phyloP scores from a whole-genome alignment of 179 eudicot genomes.

The Spinacia oleracea region DNA sequence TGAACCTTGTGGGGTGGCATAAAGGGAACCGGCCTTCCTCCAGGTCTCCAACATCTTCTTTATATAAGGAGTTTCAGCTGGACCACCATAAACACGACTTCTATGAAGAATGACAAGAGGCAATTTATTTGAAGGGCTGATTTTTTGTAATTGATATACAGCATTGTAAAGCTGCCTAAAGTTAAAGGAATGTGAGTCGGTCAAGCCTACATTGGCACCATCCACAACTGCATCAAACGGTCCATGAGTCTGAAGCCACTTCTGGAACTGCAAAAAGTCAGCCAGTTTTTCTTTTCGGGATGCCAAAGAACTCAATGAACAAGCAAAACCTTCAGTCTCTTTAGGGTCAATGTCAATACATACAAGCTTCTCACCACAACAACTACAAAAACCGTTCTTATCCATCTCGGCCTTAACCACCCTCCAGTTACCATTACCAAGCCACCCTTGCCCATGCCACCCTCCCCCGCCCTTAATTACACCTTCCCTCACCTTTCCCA shows the following conservation, averaged over 20 bases:
- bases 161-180: slow-evolving; percentile 60
- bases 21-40: slow-evolving; percentile 70
- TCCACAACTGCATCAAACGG: slow-evolving; percentile 96
- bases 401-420: slow-evolving; percentile 65
- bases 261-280: slow-evolving; percentile 69
- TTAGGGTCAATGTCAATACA: slow-evolving; percentile 90
- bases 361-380: slow-evolving; percentile 81
- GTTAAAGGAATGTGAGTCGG: slow-evolving; percentile 43
- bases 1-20: slow-evolving; percentile 78
- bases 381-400: slow-evolving; percentile 58
- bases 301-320: slow-evolving; percentile 63
- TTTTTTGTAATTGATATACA: slow-evolving; percentile 52
- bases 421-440: slow-evolving; percentile 82
- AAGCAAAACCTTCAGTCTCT: slow-evolving; percentile 74
- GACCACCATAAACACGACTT: slow-evolving; percentile 62
- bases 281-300: slow-evolving; percentile 52
- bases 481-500: slow-evolving; percentile 63
- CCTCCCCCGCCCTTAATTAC: slow-evolving; percentile 84
- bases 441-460: slow-evolving; percentile 98
- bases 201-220: slow-evolving; percentile 82
- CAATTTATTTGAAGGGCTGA: slow-evolving; percentile 66
- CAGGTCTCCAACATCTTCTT: slow-evolving; percentile 56
- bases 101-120: slow-evolving; percentile 80
- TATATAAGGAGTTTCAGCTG: slow-evolving; percentile 54
- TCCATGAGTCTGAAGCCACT: slow-evolving; percentile 79